These are phyloP conservation scores for Xylaria digitata DNA, from an alignment of 2,329 filamentous ascomycete genomes.

Conservation along the genomic window DNA sequence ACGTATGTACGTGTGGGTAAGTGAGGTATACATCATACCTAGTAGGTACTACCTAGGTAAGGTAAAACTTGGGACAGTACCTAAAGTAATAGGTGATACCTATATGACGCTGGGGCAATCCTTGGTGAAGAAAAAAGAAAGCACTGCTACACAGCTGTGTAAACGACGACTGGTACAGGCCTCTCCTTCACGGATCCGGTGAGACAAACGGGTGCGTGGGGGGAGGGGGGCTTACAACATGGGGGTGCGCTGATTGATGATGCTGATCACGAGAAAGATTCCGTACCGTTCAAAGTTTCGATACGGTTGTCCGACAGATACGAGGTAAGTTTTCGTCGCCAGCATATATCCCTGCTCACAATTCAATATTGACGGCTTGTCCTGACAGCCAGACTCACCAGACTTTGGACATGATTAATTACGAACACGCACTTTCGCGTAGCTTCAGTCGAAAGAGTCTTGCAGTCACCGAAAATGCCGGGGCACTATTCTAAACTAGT, in stretches of 20 bases:
- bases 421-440: too few relatives aligned
- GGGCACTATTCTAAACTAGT: not conserved
- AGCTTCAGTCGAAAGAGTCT: not conserved
- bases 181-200: not conserved
- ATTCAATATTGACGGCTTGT: not conserved
- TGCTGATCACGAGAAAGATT: not conserved
- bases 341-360: constrained; percentile 7
- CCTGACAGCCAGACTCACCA: not conserved
- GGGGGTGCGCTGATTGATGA: constrained; percentile 5
- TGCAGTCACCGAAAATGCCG: not conserved
- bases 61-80: too few relatives aligned
- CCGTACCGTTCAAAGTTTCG: constrained; percentile 20
- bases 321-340: constrained; percentile 10
- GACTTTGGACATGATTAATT: not conserved
- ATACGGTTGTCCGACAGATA: constrained; percentile 24
- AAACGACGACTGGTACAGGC: not conserved
- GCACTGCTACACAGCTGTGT: not conserved
- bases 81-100: too few relatives aligned
- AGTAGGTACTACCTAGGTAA: too few relatives aligned
- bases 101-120: too few relatives aligned
- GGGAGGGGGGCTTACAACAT: not conserved
- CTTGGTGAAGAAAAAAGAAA: not conserved
- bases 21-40: too few relatives aligned
- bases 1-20: too few relatives aligned
- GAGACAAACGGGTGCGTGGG: constrained; percentile 6